phyloP scores from a whole-genome alignment of 345 rosid genomes.

The Raphanus raphanistrum region DNA sequence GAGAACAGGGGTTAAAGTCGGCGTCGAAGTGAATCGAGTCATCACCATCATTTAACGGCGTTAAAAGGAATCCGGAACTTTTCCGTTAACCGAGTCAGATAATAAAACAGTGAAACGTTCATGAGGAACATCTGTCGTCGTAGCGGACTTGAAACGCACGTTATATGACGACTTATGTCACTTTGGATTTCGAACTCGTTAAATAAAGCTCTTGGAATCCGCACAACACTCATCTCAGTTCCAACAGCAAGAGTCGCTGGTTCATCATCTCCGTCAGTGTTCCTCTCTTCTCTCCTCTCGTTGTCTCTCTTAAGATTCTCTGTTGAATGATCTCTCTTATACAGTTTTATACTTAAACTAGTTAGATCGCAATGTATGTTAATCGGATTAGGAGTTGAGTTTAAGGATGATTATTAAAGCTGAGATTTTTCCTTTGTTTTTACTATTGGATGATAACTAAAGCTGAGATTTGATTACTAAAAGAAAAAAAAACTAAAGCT shows the following conservation, averaged over 20 bases:
- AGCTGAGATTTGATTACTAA: too few species aligned
- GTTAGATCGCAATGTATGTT: neutral
- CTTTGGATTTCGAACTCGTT: neutral
- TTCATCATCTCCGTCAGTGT: neutral
- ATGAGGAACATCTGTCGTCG: neutral
- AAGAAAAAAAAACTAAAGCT: neutral
- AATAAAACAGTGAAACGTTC: neutral
- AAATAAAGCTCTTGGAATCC: neutral
- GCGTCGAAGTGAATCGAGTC: neutral
- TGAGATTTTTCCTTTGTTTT: neutral
- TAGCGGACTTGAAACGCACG: slow-evolving; percentile 1
- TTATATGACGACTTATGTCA: neutral
- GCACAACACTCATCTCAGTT: neutral
- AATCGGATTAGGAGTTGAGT: neutral
- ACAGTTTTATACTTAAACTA: neutral
- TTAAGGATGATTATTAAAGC: slow-evolving; percentile 13
- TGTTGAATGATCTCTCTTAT: neutral
- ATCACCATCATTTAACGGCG: neutral
- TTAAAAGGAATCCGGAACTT: neutral
- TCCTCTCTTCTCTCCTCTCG: neutral
- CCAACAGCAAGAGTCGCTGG: neutral
- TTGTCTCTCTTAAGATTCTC: neutral
- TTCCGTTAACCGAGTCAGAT: neutral
- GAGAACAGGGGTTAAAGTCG: too few species aligned
- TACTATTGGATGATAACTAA: too few species aligned